A percentile compares a stretch with the other conserved stretches of the same genome.
Conservation (phyloP, 257 asterid species). For the Catharanthus roseus region DNA sequence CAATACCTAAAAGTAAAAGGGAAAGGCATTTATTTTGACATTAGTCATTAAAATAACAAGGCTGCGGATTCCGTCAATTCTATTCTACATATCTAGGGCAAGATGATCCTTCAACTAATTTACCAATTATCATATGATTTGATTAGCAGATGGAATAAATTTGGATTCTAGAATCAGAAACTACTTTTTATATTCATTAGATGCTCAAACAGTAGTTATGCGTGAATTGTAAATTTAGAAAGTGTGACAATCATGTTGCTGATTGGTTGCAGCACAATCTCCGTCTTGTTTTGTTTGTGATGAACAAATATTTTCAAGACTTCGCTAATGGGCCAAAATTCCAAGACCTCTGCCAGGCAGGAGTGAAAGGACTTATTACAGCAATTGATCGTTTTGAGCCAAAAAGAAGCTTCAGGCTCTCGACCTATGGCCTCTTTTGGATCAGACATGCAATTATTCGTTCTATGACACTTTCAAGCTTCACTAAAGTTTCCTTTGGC, state of each 20-base stretch:
- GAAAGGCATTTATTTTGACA: neutral
- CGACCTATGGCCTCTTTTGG: slow-evolving; percentile 92
- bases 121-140: neutral
- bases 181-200: neutral
- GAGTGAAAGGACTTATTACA: slow-evolving; percentile 92
- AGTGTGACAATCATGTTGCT: slow-evolving; percentile 8
- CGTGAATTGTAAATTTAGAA: neutral
- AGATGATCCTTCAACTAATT: neutral
- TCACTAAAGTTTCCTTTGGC: slow-evolving; percentile 89
- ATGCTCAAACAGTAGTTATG: neutral
- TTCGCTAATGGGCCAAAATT: slow-evolving; percentile 64
- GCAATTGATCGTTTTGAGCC: slow-evolving; percentile 93
- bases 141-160: neutral
- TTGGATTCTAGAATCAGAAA: neutral
- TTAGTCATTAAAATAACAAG: neutral
- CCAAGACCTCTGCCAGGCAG: slow-evolving; percentile 92
- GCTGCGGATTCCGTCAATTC: neutral
- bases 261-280: slow-evolving; percentile 78
- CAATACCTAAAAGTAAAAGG: neutral
- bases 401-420: slow-evolving; percentile 56
- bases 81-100: neutral
- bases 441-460: slow-evolving; percentile 87
- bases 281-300: slow-evolving; percentile 81
- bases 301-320: slow-evolving; percentile 89
- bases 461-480: slow-evolving; percentile 84